Evolutionary conservation across 2,329 filamentous ascomycete genomes (phyloP), one percentile per base, ranked within the genome.

Genomic region (Didymella keratinophila): DNA sequence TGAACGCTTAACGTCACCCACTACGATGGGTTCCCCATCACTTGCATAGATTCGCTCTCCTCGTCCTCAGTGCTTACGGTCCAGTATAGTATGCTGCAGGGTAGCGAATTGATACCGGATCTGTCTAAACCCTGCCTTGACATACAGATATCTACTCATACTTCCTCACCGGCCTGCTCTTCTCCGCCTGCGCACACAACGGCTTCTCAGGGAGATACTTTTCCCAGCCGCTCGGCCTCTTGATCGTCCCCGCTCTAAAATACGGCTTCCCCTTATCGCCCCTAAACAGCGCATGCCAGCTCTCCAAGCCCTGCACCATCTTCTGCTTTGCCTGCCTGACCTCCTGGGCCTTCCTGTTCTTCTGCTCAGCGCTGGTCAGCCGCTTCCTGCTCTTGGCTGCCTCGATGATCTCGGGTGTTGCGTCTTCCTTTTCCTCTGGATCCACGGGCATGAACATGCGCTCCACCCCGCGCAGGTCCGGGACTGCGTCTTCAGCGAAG

Each of bases 381-480:
- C 57, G 51, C 45, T 52, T 58, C 23, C 67, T 44, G 52, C 56
- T 53, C 60, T 59, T 57, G 48, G 74, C 72, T 60, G 67, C 69
- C 37, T 75, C 71, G 36, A 68, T 50, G 25, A 71, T 71, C 10
- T 69, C 70, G 1, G 68, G 53, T 2, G 61, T 64, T 2, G 66
- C 61, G 7, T 60, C 56, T 30, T 60, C 52, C 16, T 71, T 70
- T 11, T 81, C 82, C 18, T 84, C 79, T 34, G 93, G 90, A 42
- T 77, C 73, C 9, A 94, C 74, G 0, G 87, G 86, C 2, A 89
- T 76, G 78, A 87, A 98, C 86, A 96, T 95, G 63, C 88, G 85
- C 79, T 98, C 95, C 4, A 92, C 89, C 44, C 95, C 95, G 61
- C 91, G 86, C 75, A 97, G 80, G 79, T 99, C 95, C 3, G 90